Evolutionary conservation across 331 rosid species (phyloP).

Genomic region (Pyracantha coccinea): DNA sequence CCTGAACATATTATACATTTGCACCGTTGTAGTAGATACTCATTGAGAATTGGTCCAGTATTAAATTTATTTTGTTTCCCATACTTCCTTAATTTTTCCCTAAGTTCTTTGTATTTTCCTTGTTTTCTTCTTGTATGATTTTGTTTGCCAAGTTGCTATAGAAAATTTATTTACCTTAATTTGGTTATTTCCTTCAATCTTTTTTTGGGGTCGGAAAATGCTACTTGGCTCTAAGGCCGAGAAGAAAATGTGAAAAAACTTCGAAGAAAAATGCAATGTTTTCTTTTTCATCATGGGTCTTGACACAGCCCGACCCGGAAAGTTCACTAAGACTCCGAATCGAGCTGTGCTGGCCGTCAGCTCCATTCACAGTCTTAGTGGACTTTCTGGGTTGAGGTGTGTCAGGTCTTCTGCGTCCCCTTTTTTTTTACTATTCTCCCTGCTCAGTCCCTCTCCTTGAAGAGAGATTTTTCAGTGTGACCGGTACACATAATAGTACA

Average conservation of each 20-base stretch:
- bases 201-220: neutral
- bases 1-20: neutral
- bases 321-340: no score
- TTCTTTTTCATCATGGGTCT: neutral
- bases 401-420: no score
- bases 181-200: neutral
- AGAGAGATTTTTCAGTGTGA: no score
- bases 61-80: neutral
- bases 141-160: slow-evolving; percentile 1
- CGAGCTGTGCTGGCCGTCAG: no score
- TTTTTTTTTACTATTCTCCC: no score
- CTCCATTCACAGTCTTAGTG: no score
- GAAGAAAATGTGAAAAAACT: neutral
- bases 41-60: neutral
- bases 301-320: no score
- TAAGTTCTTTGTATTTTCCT: neutral
- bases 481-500: no score
- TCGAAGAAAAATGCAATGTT: neutral
- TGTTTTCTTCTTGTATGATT: neutral
- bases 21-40: neutral
- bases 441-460: no score
- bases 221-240: neutral
- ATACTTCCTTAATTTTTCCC: neutral
- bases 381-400: no score
- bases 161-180: neutral